Evolutionary conservation across 176 grass and related monocot genomes (phyloP).

Genomic region (Chloris gayana): DNA sequence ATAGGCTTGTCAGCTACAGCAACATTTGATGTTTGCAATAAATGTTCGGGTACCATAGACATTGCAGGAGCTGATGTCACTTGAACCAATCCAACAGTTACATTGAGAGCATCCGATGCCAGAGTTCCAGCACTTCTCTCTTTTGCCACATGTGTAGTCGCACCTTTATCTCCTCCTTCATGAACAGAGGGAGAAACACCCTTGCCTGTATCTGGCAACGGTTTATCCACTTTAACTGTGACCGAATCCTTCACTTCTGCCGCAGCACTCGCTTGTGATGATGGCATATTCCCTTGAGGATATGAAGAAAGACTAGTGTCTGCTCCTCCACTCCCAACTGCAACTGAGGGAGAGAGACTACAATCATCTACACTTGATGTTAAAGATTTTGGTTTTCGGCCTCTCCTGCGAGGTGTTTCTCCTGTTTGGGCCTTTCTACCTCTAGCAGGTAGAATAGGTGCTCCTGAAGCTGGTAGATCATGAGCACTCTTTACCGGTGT

Average conservation of each 20-base stretch:
- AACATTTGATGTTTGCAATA: conserved; percentile 48
- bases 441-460: conserved; percentile 51
- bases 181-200: conserved; percentile 29
- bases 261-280: conserved; percentile 27
- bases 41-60: conserved; percentile 56
- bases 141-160: conserved; percentile 36
- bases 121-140: conserved; percentile 37
- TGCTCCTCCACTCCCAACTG: conserved; percentile 39
- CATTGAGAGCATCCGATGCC: conserved; percentile 42
- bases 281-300: conserved; percentile 45
- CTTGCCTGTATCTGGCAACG: conserved; percentile 47
- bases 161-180: conserved; percentile 37
- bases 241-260: conserved; percentile 44
- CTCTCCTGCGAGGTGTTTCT: conserved; percentile 66
- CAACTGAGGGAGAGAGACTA: conserved; percentile 36
- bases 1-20: conserved; percentile 41
- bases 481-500: conserved; percentile 23
- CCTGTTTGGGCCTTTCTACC: conserved; percentile 55
- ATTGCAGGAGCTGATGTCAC: conserved; percentile 38
- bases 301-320: conserved; percentile 43
- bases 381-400: conserved; percentile 65
- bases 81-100: conserved; percentile 51
- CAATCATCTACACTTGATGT: conserved; percentile 36
- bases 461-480: conserved; percentile 30
- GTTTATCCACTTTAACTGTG: conserved; percentile 43